These are phyloP conservation scores for Rhipidocladum racemiflorum DNA, from an alignment of 176 grass and related monocot species.

Conservation along the genomic window DNA sequence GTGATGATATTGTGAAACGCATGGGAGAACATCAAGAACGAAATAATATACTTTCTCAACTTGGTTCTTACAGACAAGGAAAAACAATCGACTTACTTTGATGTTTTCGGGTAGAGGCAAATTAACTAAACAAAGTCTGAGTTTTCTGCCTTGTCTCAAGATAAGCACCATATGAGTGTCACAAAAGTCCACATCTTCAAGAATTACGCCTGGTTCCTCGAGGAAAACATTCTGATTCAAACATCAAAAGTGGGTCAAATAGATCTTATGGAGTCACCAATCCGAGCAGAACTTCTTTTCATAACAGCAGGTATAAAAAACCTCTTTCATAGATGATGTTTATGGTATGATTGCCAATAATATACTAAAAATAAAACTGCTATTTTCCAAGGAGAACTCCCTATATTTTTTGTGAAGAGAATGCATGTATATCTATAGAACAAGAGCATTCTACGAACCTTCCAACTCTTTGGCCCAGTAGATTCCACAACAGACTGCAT, in stretches of 20 bases:
- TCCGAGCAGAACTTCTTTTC: not conserved
- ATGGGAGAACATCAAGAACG: slow-evolving; percentile 35
- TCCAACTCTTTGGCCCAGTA: slow-evolving; percentile 71
- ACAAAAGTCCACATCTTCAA: too few species aligned
- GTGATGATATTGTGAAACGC: slow-evolving; percentile 90
- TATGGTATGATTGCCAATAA: not conserved
- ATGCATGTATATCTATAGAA: slow-evolving; percentile 25
- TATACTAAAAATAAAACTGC: not conserved
- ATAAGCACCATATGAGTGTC: too few species aligned
- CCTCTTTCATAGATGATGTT: not conserved
- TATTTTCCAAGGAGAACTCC: too few species aligned
- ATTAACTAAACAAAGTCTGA: too few species aligned
- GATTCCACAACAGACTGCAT: slow-evolving; percentile 54
- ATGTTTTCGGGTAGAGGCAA: too few species aligned
- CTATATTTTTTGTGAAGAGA: not conserved
- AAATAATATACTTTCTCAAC: too few species aligned
- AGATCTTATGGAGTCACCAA: not conserved
- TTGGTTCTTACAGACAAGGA: too few species aligned
- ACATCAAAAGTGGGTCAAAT: slow-evolving; percentile 34
- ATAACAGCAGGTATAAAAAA: not conserved
- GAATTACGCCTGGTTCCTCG: too few species aligned
- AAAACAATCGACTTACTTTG: too few species aligned
- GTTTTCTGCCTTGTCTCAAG: too few species aligned
- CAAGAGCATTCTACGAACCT: slow-evolving; percentile 45
- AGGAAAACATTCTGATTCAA: slow-evolving; percentile 55